Evolutionary conservation across 192 early-diverging fungal genomes (phyloP).

Genomic region (Backusella luteola): DNA sequence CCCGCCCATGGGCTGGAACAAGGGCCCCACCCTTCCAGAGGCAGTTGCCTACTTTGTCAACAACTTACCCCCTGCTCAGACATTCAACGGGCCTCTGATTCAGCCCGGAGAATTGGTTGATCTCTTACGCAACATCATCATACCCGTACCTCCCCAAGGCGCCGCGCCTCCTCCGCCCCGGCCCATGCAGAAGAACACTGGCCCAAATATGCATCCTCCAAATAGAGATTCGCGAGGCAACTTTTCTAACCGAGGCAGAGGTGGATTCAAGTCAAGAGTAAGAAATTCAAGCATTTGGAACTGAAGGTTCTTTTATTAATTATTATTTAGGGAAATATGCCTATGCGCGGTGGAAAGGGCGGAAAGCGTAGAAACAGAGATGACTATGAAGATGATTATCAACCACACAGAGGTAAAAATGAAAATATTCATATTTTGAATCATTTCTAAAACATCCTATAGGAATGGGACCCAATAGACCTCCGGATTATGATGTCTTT

Average conservation of each 20-base stretch:
- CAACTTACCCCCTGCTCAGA: constrained; percentile 40
- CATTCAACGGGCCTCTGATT: constrained; percentile 46
- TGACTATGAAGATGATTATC: constrained; percentile 45
- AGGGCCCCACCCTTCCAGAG: constrained; percentile 37
- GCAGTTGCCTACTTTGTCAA: constrained; percentile 45
- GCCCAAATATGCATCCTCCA: constrained; percentile 18
- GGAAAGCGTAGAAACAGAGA: constrained; percentile 45
- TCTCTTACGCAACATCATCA: constrained; percentile 39
- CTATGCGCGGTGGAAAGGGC: constrained; percentile 19
- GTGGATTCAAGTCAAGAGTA: constrained; percentile 35
- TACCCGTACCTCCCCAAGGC: constrained; percentile 37
- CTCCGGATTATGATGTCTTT: constrained; percentile 57
- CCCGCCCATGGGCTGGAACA: not conserved
- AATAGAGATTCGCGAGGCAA: constrained; percentile 20
- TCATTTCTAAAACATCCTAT: not conserved
- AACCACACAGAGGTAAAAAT: constrained; percentile 18
- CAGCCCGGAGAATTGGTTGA: constrained; percentile 41
- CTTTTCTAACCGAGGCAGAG: constrained; percentile 14
- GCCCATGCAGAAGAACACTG: constrained; percentile 14
- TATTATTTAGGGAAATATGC: constrained; percentile 13
- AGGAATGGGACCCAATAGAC: constrained; percentile 52
- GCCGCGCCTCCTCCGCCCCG: not conserved
- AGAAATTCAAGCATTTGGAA: not conserved
- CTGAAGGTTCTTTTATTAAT: not conserved
- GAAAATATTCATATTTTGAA: not conserved